Conservation (phyloP, 75 land plant genomes). For the Gnetum montanum region DNA sequence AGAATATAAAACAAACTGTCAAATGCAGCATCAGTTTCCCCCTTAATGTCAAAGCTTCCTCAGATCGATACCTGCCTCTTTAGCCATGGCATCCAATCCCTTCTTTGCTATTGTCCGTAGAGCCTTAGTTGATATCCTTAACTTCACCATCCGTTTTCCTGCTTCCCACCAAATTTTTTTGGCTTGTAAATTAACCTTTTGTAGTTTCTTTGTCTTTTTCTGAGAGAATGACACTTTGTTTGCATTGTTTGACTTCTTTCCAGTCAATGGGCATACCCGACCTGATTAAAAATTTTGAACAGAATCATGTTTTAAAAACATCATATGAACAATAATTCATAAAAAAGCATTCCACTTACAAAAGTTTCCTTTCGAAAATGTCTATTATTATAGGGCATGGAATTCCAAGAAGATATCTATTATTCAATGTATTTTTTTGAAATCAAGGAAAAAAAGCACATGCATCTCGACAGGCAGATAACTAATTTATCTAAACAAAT, state of each 20-base stretch:
- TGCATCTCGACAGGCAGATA: too few relatives aligned
- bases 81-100: constrained; percentile 90
- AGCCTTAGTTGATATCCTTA: constrained; percentile 87
- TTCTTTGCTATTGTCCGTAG: constrained; percentile 91
- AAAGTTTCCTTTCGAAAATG: too few relatives aligned
- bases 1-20: too few relatives aligned
- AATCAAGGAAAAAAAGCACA: too few relatives aligned
- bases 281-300: constrained; percentile 49
- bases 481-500: too few relatives aligned
- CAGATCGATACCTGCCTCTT: constrained; percentile 87
- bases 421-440: too few relatives aligned
- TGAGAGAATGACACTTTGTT: constrained; percentile 87
- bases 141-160: constrained; percentile 79
- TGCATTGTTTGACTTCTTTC: constrained; percentile 84
- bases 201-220: constrained; percentile 71
- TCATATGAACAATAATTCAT: too few relatives aligned
- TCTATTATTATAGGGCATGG: too few relatives aligned
- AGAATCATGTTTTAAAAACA: too few relatives aligned
- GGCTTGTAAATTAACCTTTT: constrained; percentile 83
- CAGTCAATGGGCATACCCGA: constrained; percentile 71
- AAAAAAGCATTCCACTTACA: too few relatives aligned
- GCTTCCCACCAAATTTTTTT: constrained; percentile 97
- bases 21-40: too few relatives aligned
- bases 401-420: too few relatives aligned
- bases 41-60: constrained; percentile 32